phyloP scores from a whole-genome alignment of 1,139 yeast species.

The Yamadazyma conglobata region DNA sequence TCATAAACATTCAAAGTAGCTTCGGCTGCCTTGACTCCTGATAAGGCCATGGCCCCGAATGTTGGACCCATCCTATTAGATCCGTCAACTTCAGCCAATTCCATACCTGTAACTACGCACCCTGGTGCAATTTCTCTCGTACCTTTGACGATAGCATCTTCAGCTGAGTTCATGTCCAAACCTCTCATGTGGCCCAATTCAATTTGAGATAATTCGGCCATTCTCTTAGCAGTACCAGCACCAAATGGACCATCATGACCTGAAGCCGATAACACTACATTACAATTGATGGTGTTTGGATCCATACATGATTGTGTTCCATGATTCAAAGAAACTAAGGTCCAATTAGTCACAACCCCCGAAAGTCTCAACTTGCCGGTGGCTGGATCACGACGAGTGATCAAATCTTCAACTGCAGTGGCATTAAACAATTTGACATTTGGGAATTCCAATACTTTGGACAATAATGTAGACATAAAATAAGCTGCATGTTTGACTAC shows the following conservation, averaged over 20 bases:
- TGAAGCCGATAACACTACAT: conserved; percentile 67
- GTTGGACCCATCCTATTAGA: conserved; percentile 84
- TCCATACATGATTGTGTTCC: conserved; percentile 82
- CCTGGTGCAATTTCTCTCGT: conserved; percentile 71
- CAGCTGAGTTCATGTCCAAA: conserved; percentile 74
- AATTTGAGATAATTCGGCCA: conserved; percentile 34
- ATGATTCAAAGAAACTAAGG: conserved; percentile 72
- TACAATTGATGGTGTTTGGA: conserved; percentile 75
- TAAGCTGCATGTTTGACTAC: conserved; percentile 81
- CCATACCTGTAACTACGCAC: conserved; percentile 78
- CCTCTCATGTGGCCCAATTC: conserved; percentile 74
- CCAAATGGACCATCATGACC: conserved; percentile 88
- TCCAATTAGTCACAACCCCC: conserved; percentile 84
- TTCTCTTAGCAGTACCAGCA: conserved; percentile 64
- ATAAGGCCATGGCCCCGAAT: conserved; percentile 76
- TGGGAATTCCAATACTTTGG: conserved; percentile 68
- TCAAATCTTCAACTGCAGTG: conserved; percentile 77
- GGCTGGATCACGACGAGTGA: conserved; percentile 51
- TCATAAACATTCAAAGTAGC: conserved; percentile 51
- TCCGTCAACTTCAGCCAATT: conserved; percentile 73
- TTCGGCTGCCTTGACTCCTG: conserved; percentile 77
- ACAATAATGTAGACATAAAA: conserved; percentile 68
- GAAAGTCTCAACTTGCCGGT: conserved; percentile 63
- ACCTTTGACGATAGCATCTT: conserved; percentile 71
- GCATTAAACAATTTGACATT: conserved; percentile 78